Base-by-base conservation (phyloP, 2,329 filamentous ascomycete genomes). In the Colletotrichum tropicicola region DNA sequence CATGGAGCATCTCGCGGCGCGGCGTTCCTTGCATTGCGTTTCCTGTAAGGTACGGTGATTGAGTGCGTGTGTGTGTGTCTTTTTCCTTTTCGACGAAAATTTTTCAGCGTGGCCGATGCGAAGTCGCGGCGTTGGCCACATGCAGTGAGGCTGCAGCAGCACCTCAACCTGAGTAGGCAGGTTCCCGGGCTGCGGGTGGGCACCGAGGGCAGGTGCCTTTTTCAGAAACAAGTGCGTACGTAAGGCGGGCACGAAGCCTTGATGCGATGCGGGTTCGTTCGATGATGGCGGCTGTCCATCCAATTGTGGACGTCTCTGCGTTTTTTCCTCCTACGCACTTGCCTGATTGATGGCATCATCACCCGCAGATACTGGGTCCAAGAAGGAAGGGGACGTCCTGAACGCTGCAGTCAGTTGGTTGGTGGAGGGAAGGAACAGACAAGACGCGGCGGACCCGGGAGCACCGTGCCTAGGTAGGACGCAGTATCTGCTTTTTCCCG, bases 1-100 rank as follows among this genome's bases (percentile, higher is more conserved):
- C 17, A 44, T 23, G 17, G 8, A 28, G 15, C 35, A 57, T 6
- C 17, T 12, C 25, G 57, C 49, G 55, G 39, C 9, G 37, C 21
- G 17, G 49, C 27, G 61, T 55, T 61, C 61, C 57, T 65, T 55
- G 49, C 57, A 61, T 61, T 61, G 47, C 41, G 56, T 65, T 65
- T 65, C 39, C 61, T 55, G 49, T 32, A 65, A 61, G 61, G 49
- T 55, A 55, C 57, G 23, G 39, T 30, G 35, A 45, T 44, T n/a
- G n/a, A n/a, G n/a, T n/a, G n/a, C n/a, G n/a, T n/a, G n/a, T n/a
- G n/a, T n/a, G n/a, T n/a, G n/a, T n/a, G n/a, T 25, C 19, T 41
- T 53, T 51, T 51, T 59, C 44, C 25, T 57, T 19, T 56, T 30
- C 19, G 9, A 27, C 6, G 13, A 49, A 49, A 37, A 28, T 1